These are phyloP conservation scores for Eustoma russellianum DNA, from an alignment of 257 asterid species.

Conservation along the genomic window DNA sequence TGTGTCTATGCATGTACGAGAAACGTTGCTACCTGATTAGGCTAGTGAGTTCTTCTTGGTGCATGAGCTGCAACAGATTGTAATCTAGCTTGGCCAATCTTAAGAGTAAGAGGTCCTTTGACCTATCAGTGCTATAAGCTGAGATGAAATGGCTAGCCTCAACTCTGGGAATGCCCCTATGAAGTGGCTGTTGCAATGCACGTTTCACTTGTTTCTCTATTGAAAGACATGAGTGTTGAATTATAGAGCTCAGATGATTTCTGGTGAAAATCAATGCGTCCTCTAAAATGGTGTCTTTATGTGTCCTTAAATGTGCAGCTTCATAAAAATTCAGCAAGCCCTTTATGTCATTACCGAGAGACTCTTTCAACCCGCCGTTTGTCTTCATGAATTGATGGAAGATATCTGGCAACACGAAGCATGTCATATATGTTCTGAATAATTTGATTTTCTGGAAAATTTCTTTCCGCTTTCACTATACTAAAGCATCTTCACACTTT, in stretches of 20 bases:
- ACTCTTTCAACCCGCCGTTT: constrained; percentile 6
- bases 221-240: too few relatives aligned
- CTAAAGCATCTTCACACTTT: too few relatives aligned
- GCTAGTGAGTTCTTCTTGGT: constrained; percentile 17
- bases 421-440: too few relatives aligned
- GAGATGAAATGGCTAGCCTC: too few relatives aligned
- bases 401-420: too few relatives aligned
- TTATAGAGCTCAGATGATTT: constrained; percentile 23
- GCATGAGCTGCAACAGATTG: constrained; percentile 19
- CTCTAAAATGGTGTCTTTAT: constrained; percentile 25
- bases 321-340: constrained; percentile 26
- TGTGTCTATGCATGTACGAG: too few relatives aligned
- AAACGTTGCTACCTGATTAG: constrained; percentile 15
- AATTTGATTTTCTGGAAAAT: too few relatives aligned
- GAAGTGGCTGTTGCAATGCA: too few relatives aligned
- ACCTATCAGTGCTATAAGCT: constrained; percentile 8
- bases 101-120: constrained; percentile 7
- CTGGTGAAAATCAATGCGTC: constrained; percentile 14
- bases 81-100: constrained; percentile 25
- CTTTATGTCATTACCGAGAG: background rate
- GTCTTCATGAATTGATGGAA: constrained; percentile 7
- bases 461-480: too few relatives aligned
- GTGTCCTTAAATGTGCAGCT: constrained; percentile 30
- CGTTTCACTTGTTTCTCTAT: too few relatives aligned
- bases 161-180: too few relatives aligned